Evolutionary conservation across 1,284 basidiomycete genomes (phyloP), one percentile per base, ranked within the genome.

Genomic region (Mycena sp.): DNA sequence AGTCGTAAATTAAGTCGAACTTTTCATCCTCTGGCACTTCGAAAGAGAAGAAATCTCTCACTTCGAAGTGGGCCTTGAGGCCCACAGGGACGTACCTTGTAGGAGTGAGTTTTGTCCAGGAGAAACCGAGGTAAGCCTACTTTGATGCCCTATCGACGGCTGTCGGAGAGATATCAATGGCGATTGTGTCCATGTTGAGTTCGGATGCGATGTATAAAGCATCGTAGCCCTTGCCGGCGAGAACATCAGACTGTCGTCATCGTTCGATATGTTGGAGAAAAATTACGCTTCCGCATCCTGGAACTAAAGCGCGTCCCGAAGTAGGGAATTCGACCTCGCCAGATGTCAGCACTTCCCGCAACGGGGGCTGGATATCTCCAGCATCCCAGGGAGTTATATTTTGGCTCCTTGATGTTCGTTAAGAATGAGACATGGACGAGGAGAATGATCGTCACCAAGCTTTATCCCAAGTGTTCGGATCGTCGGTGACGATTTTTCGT

Each of bases 281-380:
- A 72, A 83, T 63, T 70, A 92, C 90, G 55, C 78, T 80, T 44
- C 91, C 91, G 71, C 90, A 92, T 2, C 91, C 92, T 0, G 91
- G 91, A 10, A 93, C 84, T 1, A 93, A 77, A 3, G 87, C 90
- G 35, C 78, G 75, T 1, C 91, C 90, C 6, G 65, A 69, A 26
- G 65, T 80, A 1, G 89, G 85, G 41, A 91, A 79, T 4, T 80
- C 73, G 1, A 90, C 64, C 26, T 77, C 76, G 14, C 75, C 76
- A 0, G 83, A 82, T 48, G 82, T 73, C n/a, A 92, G 70, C 2
- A 89, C 72, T 30, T 86, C 81, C 19, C 75, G 74, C 44, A 93
- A 76, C 0, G 88, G 78, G 16, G 85, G 85, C 67, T 92, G 90
- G 6, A 77, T 67, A 1, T 76, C 70, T 0, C 85, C 86, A 12